A percentile compares a stretch with the other conserved stretches of the same genome.
phyloP scores from a whole-genome alignment of 1,284 basidiomycete species.

The Amylostereum chailletii region DNA sequence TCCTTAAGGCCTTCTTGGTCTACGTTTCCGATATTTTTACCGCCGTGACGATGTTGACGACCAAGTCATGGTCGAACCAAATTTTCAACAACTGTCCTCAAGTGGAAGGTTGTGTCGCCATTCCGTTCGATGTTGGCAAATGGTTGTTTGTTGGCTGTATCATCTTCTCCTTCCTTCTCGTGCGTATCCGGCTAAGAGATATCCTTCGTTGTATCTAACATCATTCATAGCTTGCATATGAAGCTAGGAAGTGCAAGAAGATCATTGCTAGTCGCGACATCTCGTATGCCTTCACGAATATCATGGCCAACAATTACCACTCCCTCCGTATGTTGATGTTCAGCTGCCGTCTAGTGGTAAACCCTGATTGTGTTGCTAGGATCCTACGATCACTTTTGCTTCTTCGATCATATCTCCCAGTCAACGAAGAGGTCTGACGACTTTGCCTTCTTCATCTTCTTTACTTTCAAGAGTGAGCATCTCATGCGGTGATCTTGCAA shows the following conservation, averaged over 20 bases:
- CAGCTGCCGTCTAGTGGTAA: conserved; percentile 1
- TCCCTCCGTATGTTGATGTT: conserved; percentile 65
- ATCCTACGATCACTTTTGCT: conserved; percentile 95
- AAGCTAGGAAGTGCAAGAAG: conserved; percentile 85
- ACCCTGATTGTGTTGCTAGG: conserved; percentile 26
- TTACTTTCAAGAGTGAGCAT: conserved; percentile 90
- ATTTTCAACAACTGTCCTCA: conserved; percentile 71
- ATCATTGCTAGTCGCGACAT: conserved; percentile 95
- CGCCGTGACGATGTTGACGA: conserved; percentile 93
- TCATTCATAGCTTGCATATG: conserved; percentile 70
- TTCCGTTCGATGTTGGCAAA: conserved; percentile 85
- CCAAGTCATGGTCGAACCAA: conserved; percentile 82
- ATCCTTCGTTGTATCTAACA: conserved; percentile 4
- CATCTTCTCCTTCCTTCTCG: conserved; percentile 92
- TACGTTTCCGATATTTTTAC: conserved; percentile 98
- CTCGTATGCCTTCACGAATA: conserved; percentile 93
- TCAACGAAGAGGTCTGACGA: conserved; percentile 96
- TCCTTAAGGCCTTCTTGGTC: conserved; percentile 93
- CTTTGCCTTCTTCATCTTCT: conserved; percentile 98
- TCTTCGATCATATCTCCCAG: conserved; percentile 93
- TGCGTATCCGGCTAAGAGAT: conserved; percentile 27
- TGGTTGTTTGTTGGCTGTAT: conserved; percentile 99
- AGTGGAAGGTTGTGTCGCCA: conserved; percentile 68
- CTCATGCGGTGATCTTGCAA: not conserved
- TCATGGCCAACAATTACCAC: conserved; percentile 95